Evolutionary conservation across 768 basidiomycete genomes (phyloP), one percentile per base, ranked within the genome.

Genomic region (Pulveroboletus sp.): DNA sequence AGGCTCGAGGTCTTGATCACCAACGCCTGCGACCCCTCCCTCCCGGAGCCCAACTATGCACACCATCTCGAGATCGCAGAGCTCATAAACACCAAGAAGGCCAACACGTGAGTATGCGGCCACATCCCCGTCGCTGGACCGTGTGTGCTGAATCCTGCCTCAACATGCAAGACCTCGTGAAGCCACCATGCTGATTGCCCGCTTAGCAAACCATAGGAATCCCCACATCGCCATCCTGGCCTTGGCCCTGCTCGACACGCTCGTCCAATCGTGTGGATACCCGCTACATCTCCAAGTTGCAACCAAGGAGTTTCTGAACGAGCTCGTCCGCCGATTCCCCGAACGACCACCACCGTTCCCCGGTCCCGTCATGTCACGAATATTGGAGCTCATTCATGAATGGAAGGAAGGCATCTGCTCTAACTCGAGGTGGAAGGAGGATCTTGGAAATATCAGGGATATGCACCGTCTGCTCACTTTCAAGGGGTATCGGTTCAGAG

Each of bases 251-350:
- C 83, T 97, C 55, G 89, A 93, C 68, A 93, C 89, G 12, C 84
- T 99, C 43, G 87, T 97, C 39, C 89, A 93, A 65, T 86, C 89
- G 36, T 98, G 95, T 65, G 96, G 96, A 67, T 99, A 99, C 71
- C 85, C 95, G 0, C 88, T 99, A 50, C 96, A 98, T 66, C 84
- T 99, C 21, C 96, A 99, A 68, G 89, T 98, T 59, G 77, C 88
- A 15, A 98, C 95, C 37, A 98, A 99, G 64, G 96, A 98, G 63
- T 99, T 97, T 65, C 76, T 98, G 15, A 99, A 99, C 70, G 96
- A 98, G 66, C 85, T 99, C 65, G 96, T 99, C 24, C 85, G 95
- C 43, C 83, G 94, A 58, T 98, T 99, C 67, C 96, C 96, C 6
- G 96, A 99, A 71, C 83, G 95, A 39, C 96, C 96, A 3, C 95